Evolutionary conservation across 129 eudicot species (phyloP).

Genomic region (Helianthus tuberosus): DNA sequence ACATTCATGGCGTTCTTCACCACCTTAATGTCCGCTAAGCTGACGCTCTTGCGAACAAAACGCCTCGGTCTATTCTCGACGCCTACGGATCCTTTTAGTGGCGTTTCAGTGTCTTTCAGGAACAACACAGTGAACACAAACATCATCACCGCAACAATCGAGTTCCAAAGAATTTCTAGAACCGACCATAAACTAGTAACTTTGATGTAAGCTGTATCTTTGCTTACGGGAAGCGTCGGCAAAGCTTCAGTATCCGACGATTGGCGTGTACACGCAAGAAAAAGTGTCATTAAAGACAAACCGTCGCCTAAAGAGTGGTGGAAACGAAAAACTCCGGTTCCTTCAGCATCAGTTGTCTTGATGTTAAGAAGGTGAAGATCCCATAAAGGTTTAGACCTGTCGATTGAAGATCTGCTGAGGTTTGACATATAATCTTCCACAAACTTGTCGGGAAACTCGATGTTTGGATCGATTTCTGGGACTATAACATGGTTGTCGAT

Average conservation of each 20-base stretch:
- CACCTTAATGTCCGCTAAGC: conserved; percentile 45
- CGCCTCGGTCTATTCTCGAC: conserved; percentile 46
- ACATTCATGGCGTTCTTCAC: conserved; percentile 50
- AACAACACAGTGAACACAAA: conserved; percentile 44
- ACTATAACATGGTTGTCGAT: conserved; percentile 50
- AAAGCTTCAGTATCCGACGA: conserved; percentile 34
- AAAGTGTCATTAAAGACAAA: conserved; percentile 45
- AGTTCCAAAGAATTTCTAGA: conserved; percentile 43
- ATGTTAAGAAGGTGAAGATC: conserved; percentile 49
- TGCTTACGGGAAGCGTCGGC: conserved; percentile 31
- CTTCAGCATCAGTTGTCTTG: conserved; percentile 34
- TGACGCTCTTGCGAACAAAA: conserved; percentile 40
- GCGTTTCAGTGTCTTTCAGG: conserved; percentile 49
- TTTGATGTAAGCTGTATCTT: conserved; percentile 33
- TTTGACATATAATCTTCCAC: conserved; percentile 50
- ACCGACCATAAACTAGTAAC: conserved; percentile 30
- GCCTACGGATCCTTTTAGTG: conserved; percentile 40
- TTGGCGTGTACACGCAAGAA: conserved; percentile 47
- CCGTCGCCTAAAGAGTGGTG: conserved; percentile 63
- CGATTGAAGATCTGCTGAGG: conserved; percentile 45
- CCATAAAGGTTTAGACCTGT: conserved; percentile 49
- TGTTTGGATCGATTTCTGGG: conserved; percentile 42
- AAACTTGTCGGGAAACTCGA: conserved; percentile 41
- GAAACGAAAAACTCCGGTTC: conserved; percentile 41
- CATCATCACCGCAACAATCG: conserved; percentile 31